Percentiles rank a stretch among this genome's conserved stretches.
Conservation (phyloP, 2,329 filamentous ascomycete genomes). For the Esteya vermicola region DNA sequence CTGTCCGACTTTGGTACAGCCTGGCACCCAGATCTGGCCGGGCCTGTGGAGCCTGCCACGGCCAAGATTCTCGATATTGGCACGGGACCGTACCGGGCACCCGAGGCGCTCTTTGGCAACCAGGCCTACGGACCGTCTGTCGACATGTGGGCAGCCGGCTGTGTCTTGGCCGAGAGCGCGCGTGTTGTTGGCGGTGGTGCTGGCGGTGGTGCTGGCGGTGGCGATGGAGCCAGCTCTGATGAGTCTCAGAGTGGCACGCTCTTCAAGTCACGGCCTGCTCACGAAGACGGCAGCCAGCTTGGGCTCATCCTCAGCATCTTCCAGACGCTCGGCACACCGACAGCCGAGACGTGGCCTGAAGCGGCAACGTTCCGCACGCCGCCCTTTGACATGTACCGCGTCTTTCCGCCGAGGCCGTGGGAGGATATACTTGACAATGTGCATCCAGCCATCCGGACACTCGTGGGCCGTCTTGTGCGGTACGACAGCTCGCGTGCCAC, state of each 20-base stretch:
- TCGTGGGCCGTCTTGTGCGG: slow-evolving; percentile 53
- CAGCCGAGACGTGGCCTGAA: slow-evolving; percentile 70
- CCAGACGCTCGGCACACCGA: slow-evolving; percentile 77
- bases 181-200: no score
- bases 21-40: slow-evolving; percentile 53
- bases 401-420: slow-evolving; percentile 58
- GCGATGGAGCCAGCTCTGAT: no score
- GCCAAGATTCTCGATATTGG: slow-evolving; percentile 85
- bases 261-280: slow-evolving; percentile 61
- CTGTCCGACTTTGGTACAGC: slow-evolving; percentile 88
- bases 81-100: slow-evolving; percentile 77
- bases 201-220: no score
- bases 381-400: slow-evolving; percentile 81
- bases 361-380: slow-evolving; percentile 51
- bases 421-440: slow-evolving; percentile 50
- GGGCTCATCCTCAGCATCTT: slow-evolving; percentile 88
- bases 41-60: slow-evolving; percentile 45
- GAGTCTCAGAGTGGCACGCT: slow-evolving; percentile 44
- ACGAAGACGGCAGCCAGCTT: slow-evolving; percentile 80
- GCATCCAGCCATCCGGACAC: slow-evolving; percentile 41
- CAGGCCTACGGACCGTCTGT: slow-evolving; percentile 55
- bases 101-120: slow-evolving; percentile 80
- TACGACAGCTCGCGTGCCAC: slow-evolving; percentile 60
- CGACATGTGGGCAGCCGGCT: slow-evolving; percentile 83
- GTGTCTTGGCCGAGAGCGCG: slow-evolving; percentile 66